Conservation (phyloP, 2,329 filamentous ascomycete species). For the Epichloe uncinata region DNA sequence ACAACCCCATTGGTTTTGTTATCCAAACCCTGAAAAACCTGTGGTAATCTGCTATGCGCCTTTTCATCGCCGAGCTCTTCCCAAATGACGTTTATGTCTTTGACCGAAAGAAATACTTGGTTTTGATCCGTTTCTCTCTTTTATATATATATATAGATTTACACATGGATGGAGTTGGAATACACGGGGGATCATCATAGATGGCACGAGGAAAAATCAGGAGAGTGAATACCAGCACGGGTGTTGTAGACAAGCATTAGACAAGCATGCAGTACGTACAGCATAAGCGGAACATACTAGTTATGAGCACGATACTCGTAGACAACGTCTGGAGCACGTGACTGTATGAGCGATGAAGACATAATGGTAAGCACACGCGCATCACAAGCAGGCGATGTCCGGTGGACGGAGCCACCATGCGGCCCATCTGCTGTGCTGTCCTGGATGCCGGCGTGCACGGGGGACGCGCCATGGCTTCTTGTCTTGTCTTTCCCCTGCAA, state of each 20-base stretch:
- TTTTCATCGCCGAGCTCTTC: too few relatives aligned
- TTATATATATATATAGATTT: neutral
- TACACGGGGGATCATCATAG: neutral
- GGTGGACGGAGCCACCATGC: too few relatives aligned
- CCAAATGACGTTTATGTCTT: too few relatives aligned
- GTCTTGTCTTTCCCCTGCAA: too few relatives aligned
- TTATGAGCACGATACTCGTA: too few relatives aligned
- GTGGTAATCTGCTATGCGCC: neutral
- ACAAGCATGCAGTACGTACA: neutral
- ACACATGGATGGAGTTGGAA: neutral
- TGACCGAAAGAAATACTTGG: neutral
- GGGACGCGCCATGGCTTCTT: too few relatives aligned
- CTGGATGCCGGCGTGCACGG: too few relatives aligned
- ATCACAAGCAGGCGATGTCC: too few relatives aligned
- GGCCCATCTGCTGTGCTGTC: too few relatives aligned
- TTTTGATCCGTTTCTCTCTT: neutral
- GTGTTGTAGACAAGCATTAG: neutral
- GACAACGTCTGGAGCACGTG: too few relatives aligned
- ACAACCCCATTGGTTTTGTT: slow-evolving; percentile 1
- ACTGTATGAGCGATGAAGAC: too few relatives aligned
- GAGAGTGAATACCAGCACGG: neutral
- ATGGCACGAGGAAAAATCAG: neutral
- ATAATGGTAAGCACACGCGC: neutral
- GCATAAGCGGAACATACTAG: neutral
- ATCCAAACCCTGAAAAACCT: neutral